Conservation (phyloP, 352 stramenopile species). For the Phytophthora foliorum region DNA sequence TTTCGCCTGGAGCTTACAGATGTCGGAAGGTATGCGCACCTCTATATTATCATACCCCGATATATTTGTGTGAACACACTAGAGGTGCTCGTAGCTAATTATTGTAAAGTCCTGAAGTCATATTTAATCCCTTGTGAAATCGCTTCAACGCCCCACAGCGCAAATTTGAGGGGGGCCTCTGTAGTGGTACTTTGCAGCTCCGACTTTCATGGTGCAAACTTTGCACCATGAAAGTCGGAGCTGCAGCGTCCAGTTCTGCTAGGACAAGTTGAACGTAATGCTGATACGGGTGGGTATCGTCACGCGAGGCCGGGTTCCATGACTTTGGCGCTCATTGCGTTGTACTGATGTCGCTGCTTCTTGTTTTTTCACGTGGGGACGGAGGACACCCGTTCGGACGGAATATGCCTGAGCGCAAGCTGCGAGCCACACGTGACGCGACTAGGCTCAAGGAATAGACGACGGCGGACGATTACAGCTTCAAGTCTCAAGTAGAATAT, state of each 20-base stretch:
- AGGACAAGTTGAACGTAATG: constrained; percentile 14
- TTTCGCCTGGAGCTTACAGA: constrained; percentile 24
- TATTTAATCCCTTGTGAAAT: too few species aligned
- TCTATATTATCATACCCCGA: too few species aligned
- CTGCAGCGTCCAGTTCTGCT: constrained; percentile 2
- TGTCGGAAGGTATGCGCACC: constrained; percentile 12
- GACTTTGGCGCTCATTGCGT: constrained; percentile 10
- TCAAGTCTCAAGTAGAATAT: constrained; percentile 18
- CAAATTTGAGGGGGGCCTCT: too few species aligned
- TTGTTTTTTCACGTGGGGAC: constrained; percentile 14
- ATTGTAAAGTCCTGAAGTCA: too few species aligned
- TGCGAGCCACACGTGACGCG: neutral
- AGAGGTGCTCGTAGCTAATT: too few species aligned
- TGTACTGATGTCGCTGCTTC: constrained; percentile 6
- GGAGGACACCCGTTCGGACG: constrained; percentile 7
- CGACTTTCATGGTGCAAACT: too few species aligned
- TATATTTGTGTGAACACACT: too few species aligned
- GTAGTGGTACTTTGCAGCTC: too few species aligned
- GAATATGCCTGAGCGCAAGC: constrained; percentile 19
- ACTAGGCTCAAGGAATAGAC: constrained; percentile 5
- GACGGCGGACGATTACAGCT: constrained; percentile 20
- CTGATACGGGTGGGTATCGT: constrained; percentile 23
- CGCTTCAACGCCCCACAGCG: too few species aligned
- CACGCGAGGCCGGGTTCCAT: neutral
- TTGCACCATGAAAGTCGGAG: neutral